Evolutionary conservation across 2,329 filamentous ascomycete genomes (phyloP), one percentile per base, ranked within the genome.

Genomic region (Penicillium corylophilum): DNA sequence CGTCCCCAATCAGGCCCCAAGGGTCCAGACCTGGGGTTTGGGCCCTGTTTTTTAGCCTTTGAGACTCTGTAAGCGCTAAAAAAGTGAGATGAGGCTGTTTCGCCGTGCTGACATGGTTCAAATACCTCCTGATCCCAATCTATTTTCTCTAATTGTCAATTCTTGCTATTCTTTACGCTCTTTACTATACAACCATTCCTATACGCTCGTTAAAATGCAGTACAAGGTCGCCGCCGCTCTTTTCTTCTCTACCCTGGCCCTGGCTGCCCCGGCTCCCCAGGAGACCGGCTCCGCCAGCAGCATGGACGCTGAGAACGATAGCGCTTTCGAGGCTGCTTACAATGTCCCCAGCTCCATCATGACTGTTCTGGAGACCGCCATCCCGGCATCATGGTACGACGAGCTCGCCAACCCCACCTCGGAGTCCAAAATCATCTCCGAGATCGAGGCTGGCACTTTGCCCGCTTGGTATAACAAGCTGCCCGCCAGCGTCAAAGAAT

Each of bases 401-500:
- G 60, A 60, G 1, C 24, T 65, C 8, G 18, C 57, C 36, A 48
- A 66, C 36, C 53, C 57, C 1, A 28, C 47, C 10, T 48, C 45
- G 28, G 44, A 44, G 46, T 24, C 42, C 45, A 50, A 61, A 26
- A 41, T 64, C n/a, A 38, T 56, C 18, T 59, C 50, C 44, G 60
- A 59, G 13, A 51, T 51, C 42, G 31, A 46, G 6, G 60, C 61
- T 26, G 64, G 60, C 10, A 58, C 55, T 46, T 57, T 57, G 10
- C 63, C 64, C 3, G 59, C 48, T 42, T 66, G 65, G 65, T 67
- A 66, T 44, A 60, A 61, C 45, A 45, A 44, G 15, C 56, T 67
- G 9, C 65, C 64, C 10, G 48, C 41, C 36, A 56, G 55, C 31
- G 60, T 64, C 26, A 61, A 65, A 52, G 63, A 59, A 24, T 67